phyloP scores from a whole-genome alignment of 2,329 filamentous ascomycete genomes.

The Aspergillus pseudoterreus region DNA sequence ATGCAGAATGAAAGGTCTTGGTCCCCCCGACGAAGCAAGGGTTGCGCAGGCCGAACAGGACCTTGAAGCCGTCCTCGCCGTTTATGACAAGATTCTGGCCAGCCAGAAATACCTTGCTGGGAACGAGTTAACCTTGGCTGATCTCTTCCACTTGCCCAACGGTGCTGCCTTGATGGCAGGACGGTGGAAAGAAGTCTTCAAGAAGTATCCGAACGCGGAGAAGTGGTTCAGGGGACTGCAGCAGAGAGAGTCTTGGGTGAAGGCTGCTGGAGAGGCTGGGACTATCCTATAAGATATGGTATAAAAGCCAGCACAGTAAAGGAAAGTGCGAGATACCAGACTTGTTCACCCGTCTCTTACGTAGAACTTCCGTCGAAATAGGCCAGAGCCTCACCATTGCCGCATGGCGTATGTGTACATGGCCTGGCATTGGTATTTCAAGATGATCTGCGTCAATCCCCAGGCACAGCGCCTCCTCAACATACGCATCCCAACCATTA shows the following conservation, averaged over 20 bases:
- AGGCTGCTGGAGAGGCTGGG: background rate
- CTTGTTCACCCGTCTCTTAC: too few relatives aligned
- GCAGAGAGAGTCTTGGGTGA: background rate
- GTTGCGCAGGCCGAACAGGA: background rate
- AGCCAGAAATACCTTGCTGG: background rate
- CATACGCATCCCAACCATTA: too few relatives aligned
- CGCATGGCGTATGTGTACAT: too few relatives aligned
- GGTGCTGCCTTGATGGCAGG: background rate
- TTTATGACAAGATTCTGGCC: background rate
- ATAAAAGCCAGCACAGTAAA: too few relatives aligned
- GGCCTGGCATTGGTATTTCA: too few relatives aligned
- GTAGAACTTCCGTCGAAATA: too few relatives aligned
- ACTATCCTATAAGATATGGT: background rate
- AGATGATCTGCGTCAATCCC: too few relatives aligned
- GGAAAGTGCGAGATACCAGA: too few relatives aligned
- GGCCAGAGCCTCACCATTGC: too few relatives aligned
- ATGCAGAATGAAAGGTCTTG: background rate
- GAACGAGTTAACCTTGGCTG: background rate
- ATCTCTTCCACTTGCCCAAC: background rate
- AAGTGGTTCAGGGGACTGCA: conserved; percentile 1
- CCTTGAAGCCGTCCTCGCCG: background rate
- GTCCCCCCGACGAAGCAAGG: background rate
- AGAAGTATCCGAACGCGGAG: background rate
- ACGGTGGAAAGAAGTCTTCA: background rate
- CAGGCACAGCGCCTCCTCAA: too few relatives aligned